These are phyloP conservation scores for Erodium moschatum DNA, from an alignment of 441 rosid species.

Conservation along the genomic window DNA sequence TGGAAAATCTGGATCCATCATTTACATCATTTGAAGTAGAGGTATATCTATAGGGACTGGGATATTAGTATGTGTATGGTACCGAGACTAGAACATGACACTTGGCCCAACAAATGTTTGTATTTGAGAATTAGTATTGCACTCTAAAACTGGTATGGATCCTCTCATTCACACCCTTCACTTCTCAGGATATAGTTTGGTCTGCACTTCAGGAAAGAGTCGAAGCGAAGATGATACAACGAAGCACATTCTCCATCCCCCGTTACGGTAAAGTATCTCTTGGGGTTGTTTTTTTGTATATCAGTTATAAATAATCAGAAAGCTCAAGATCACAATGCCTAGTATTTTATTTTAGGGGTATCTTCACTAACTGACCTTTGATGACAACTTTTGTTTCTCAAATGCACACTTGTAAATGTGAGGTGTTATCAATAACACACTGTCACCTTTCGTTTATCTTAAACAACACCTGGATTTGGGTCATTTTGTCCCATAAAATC, in stretches of 20 bases:
- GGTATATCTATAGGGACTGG: slow-evolving; percentile 19
- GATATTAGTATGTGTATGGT: no score
- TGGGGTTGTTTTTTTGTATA: background rate
- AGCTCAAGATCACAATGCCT: background rate
- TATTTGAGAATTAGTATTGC: background rate
- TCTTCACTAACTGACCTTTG: no score
- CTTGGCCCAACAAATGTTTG: background rate
- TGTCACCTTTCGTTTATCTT: no score
- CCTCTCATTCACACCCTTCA: background rate
- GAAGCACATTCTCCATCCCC: slow-evolving; percentile 27
- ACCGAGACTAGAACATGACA: background rate
- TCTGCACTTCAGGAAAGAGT: slow-evolving; percentile 36
- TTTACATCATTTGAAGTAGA: slow-evolving; percentile 47
- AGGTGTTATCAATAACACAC: no score
- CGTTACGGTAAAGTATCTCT: slow-evolving; percentile 31
- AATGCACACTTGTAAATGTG: no score
- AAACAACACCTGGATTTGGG: no score
- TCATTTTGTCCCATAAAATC: no score
- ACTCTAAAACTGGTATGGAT: background rate
- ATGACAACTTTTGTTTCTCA: no score
- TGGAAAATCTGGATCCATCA: slow-evolving; percentile 51
- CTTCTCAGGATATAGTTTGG: slow-evolving; percentile 36
- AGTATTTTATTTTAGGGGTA: background rate
- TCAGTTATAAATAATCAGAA: background rate
- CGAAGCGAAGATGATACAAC: slow-evolving; percentile 35